These are phyloP conservation scores for Cladosporium sp. DNA, from an alignment of 2,329 filamentous ascomycete genomes.

Conservation along the genomic window DNA sequence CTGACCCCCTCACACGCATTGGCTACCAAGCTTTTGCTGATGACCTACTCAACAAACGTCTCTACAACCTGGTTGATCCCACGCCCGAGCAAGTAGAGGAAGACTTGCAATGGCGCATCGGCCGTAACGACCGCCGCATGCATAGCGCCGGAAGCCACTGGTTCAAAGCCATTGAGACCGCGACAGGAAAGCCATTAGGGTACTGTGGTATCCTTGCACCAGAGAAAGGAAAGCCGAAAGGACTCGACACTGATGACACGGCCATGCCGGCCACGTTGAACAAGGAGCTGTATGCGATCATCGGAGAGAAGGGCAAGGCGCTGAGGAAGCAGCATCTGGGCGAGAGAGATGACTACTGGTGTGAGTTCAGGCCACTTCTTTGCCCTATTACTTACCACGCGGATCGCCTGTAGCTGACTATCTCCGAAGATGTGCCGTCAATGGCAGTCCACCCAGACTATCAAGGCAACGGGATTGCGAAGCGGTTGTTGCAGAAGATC, in stretches of 20 bases:
- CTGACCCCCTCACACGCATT: constrained; percentile 1
- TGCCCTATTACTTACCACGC: not conserved
- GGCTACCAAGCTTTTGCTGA: constrained; percentile 14
- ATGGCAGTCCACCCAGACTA: constrained; percentile 20
- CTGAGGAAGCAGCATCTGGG: constrained; percentile 13
- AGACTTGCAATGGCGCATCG: constrained; percentile 16
- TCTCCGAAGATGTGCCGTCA: constrained; percentile 13
- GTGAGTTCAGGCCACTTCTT: constrained; percentile 7
- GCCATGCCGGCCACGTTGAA: constrained; percentile 8
- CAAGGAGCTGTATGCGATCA: not conserved
- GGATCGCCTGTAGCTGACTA: not conserved
- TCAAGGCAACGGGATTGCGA: constrained; percentile 17
- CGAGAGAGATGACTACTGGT: constrained; percentile 20
- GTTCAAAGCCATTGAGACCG: constrained; percentile 18
- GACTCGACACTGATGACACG: not conserved
- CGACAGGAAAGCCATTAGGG: constrained; percentile 9
- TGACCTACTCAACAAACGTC: constrained; percentile 12
- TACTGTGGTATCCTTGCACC: constrained; percentile 15
- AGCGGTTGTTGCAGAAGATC: constrained; percentile 2
- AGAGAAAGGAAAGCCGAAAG: constrained; percentile 1
- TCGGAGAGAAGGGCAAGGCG: not conserved
- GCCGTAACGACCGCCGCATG: constrained; percentile 7
- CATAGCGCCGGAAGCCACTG: not conserved
- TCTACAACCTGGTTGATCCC: constrained; percentile 2
- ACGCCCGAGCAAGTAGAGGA: not conserved